phyloP scores from a whole-genome alignment of 2,329 filamentous ascomycete genomes.

The Talaromyces sp. region DNA sequence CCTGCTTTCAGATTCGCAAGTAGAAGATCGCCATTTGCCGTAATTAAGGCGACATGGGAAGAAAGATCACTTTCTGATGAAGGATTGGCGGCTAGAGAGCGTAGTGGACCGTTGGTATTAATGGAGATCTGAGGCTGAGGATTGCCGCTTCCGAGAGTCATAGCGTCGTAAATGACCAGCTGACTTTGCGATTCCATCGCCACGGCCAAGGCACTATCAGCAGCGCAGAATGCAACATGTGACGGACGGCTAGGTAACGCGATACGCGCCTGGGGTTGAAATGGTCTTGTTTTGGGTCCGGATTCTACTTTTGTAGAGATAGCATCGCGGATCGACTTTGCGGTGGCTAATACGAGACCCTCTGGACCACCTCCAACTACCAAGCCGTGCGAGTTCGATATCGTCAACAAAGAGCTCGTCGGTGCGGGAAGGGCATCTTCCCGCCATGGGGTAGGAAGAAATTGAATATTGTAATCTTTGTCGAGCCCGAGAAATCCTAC shows the following conservation, averaged over 20 bases:
- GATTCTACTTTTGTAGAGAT: constrained; percentile 61
- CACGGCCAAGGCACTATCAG: constrained; percentile 79
- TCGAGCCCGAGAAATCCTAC: constrained; percentile 79
- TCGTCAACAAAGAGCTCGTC: constrained; percentile 77
- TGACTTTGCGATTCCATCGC: constrained; percentile 79
- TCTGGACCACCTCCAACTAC: constrained; percentile 86
- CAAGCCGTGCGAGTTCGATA: constrained; percentile 76
- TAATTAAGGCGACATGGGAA: constrained; percentile 76
- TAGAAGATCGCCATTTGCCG: constrained; percentile 74
- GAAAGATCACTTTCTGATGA: constrained; percentile 57
- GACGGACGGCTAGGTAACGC: constrained; percentile 73
- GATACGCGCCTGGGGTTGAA: constrained; percentile 71
- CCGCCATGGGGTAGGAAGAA: constrained; percentile 76
- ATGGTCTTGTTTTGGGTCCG: constrained; percentile 66
- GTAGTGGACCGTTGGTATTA: constrained; percentile 71
- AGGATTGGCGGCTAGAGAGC: constrained; percentile 77
- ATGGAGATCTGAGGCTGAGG: constrained; percentile 72
- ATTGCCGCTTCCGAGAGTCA: constrained; percentile 64
- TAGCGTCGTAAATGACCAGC: constrained; percentile 77
- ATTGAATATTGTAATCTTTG: constrained; percentile 76
- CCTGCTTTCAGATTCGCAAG: constrained; percentile 76
- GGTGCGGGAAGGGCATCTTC: constrained; percentile 65
- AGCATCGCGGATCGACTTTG: constrained; percentile 72
- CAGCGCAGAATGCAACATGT: constrained; percentile 86
- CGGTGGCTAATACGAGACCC: constrained; percentile 70